A percentile compares a stretch with the other conserved stretches of the same genome.
Conservation (phyloP, 2,329 filamentous ascomycete species). For the Talaromyces amestolkiae region DNA sequence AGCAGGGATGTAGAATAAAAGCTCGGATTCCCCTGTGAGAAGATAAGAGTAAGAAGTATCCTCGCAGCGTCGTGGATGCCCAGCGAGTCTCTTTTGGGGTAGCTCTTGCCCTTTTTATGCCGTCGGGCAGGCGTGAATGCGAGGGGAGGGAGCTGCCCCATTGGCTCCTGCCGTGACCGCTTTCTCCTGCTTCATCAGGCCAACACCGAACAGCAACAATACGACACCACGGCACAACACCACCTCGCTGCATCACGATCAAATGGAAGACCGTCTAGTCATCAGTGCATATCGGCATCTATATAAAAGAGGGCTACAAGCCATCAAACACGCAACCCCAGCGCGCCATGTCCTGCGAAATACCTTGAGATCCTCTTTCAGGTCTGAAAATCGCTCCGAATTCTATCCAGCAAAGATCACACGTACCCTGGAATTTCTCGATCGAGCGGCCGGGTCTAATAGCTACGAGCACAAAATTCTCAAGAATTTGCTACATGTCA, state of each 20-base stretch:
- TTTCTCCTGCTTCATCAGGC: not conserved
- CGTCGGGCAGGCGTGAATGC: slow-evolving; percentile 27
- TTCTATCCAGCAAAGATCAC: slow-evolving; percentile 42
- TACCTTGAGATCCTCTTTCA: slow-evolving; percentile 44
- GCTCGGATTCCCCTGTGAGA: not conserved
- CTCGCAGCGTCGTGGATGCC: slow-evolving; percentile 19
- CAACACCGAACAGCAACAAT: not conserved
- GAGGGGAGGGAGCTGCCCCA: slow-evolving; percentile 19
- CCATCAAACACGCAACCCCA: slow-evolving; percentile 58
- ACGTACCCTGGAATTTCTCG: slow-evolving; percentile 49
- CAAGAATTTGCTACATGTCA: slow-evolving; percentile 44
- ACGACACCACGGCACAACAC: not conserved
- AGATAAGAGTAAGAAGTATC: slow-evolving; percentile 1
- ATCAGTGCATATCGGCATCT: slow-evolving; percentile 58
- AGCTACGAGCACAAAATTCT: slow-evolving; percentile 49
- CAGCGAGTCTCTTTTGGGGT: slow-evolving; percentile 10
- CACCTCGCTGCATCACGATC: not conserved
- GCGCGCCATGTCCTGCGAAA: slow-evolving; percentile 54
- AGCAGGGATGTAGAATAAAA: not conserved
- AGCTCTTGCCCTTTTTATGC: slow-evolving; percentile 10
- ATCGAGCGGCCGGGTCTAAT: slow-evolving; percentile 36
- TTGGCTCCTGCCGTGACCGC: slow-evolving; percentile 14
- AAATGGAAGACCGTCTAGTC: slow-evolving; percentile 32
- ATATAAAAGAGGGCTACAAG: slow-evolving; percentile 53
- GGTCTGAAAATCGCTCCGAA: slow-evolving; percentile 34